These are phyloP conservation scores for Candida saitoana DNA, from an alignment of 805 yeast species.

Conservation along the genomic window DNA sequence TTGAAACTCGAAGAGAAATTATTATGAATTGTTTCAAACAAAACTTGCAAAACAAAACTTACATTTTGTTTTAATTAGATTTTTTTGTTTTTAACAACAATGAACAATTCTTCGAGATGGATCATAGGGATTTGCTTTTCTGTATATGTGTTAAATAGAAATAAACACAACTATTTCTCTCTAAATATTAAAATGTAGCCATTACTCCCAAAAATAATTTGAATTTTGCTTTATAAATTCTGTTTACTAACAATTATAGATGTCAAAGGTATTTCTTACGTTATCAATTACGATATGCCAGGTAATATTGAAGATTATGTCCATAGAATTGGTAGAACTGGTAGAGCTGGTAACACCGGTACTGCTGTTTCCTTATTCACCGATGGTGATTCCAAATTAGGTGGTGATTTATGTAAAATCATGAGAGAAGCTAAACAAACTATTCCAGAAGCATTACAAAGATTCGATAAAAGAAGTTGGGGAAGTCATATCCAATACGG, in stretches of 20 bases:
- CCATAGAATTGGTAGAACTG: constrained; percentile 98
- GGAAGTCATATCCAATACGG: constrained; percentile 54
- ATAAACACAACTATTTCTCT: constrained; percentile 4
- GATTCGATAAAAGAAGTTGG: constrained; percentile 61
- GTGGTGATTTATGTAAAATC: constrained; percentile 84
- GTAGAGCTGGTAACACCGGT: constrained; percentile 97
- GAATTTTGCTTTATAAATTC: too few species aligned
- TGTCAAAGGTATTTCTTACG: constrained; percentile 94
- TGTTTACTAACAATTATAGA: constrained; percentile 50
- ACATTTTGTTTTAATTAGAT: not conserved
- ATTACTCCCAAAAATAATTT: not conserved
- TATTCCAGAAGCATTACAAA: constrained; percentile 74
- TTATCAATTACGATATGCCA: constrained; percentile 96
- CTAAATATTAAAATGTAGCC: constrained; percentile 4
- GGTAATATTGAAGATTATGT: constrained; percentile 97
- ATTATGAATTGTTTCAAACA: not conserved
- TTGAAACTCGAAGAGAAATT: constrained; percentile 2
- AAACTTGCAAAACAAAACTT: not conserved
- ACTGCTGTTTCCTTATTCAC: constrained; percentile 95
- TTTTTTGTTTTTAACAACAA: not conserved
- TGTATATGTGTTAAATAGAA: constrained; percentile 5
- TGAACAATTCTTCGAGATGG: constrained; percentile 3
- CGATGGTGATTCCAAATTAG: constrained; percentile 78
- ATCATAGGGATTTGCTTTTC: constrained; percentile 4
- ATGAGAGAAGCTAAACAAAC: constrained; percentile 94